phyloP scores from a whole-genome alignment of 768 basidiomycete genomes.

The Lactifluus hygrophoroides region DNA sequence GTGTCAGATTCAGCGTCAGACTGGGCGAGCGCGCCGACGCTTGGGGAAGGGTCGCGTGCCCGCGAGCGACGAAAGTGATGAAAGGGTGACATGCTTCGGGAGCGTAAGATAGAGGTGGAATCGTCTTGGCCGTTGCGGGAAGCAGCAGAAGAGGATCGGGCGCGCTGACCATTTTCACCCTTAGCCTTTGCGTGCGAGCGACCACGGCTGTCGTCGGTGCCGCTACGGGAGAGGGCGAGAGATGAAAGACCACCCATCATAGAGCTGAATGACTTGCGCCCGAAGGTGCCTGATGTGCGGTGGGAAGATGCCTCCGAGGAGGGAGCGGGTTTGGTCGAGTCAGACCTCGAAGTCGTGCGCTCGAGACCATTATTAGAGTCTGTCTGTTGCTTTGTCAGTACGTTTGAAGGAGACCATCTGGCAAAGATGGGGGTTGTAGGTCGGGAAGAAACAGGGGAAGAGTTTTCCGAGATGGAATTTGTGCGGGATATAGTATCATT shows the following conservation, averaged over 20 bases:
- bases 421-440: conserved; percentile 26
- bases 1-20: conserved; percentile 59
- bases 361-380: conserved; percentile 46
- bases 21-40: conserved; percentile 42
- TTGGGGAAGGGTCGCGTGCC: conserved; percentile 43
- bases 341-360: conserved; percentile 29
- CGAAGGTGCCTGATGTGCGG: conserved; percentile 42
- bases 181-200: conserved; percentile 34
- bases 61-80: conserved; percentile 60
- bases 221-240: conserved; percentile 50
- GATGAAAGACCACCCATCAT: conserved; percentile 67
- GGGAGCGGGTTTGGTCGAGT: conserved; percentile 7
- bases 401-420: conserved; percentile 25
- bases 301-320: conserved; percentile 17
- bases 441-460: conserved; percentile 21
- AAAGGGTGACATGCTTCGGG: conserved; percentile 79
- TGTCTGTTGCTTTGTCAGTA: conserved; percentile 36
- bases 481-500: conserved; percentile 21
- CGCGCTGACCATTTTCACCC: conserved; percentile 27
- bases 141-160: conserved; percentile 34
- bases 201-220: conserved; percentile 34
- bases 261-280: conserved; percentile 52
- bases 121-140: conserved; percentile 30
- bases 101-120: conserved; percentile 37
- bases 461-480: conserved; percentile 22